phyloP scores from a whole-genome alignment of 352 stramenopile species.

The Phytophthora uliginosa region DNA sequence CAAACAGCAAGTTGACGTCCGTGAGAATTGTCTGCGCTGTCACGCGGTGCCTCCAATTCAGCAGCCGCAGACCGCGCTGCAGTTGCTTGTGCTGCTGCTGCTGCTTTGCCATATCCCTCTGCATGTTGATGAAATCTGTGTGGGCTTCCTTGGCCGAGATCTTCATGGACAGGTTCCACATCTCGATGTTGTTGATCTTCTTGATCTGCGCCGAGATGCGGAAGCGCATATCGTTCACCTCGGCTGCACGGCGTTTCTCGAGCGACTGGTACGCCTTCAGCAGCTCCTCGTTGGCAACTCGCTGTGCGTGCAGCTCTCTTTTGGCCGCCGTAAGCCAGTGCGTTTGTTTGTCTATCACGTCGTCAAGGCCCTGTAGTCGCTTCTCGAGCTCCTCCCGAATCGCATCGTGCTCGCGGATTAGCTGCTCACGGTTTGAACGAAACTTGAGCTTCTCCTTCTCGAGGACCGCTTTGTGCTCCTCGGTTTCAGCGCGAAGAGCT shows the following conservation, averaged over 20 bases:
- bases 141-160: slow-evolving; percentile 71
- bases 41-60: slow-evolving; percentile 84
- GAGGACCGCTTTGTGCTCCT: slow-evolving; percentile 38
- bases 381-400: slow-evolving; percentile 56
- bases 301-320: slow-evolving; percentile 71
- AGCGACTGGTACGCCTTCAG: slow-evolving; percentile 70
- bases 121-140: slow-evolving; percentile 59
- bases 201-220: slow-evolving; percentile 73
- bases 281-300: slow-evolving; percentile 77
- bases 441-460: slow-evolving; percentile 43
- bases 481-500: slow-evolving; percentile 48
- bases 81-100: slow-evolving; percentile 71
- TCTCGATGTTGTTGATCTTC: slow-evolving; percentile 81
- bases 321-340: slow-evolving; percentile 81
- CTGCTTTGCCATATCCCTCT: slow-evolving; percentile 49
- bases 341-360: slow-evolving; percentile 51
- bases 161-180: slow-evolving; percentile 87
- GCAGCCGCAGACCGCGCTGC: slow-evolving; percentile 62
- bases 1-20: slow-evolving; percentile 72
- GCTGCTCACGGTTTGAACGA: slow-evolving; percentile 45
- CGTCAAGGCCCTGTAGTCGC: slow-evolving; percentile 40
- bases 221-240: slow-evolving; percentile 87
- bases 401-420: slow-evolving; percentile 54
- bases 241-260: slow-evolving; percentile 73
- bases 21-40: slow-evolving; percentile 73